phyloP scores from a whole-genome alignment of 164 flowering plant species.

The Santalum album region DNA sequence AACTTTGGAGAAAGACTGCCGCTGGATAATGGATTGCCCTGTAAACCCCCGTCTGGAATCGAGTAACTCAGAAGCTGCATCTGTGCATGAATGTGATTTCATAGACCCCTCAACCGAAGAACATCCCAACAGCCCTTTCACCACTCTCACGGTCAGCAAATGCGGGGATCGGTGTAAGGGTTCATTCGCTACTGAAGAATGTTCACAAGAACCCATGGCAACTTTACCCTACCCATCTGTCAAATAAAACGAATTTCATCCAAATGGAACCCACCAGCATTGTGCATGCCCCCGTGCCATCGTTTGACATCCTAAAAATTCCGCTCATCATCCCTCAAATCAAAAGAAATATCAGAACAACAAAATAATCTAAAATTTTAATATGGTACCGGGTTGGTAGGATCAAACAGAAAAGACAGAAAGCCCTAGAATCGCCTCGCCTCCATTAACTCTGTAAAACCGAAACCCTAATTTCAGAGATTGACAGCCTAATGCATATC shows the following conservation, averaged over 20 bases:
- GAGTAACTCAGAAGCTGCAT: background rate
- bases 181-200: constrained; percentile 7
- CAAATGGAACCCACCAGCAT: background rate
- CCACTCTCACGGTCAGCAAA: constrained; percentile 4
- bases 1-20: constrained; percentile 2
- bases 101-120: constrained; percentile 6
- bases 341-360: too few relatives aligned
- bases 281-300: constrained; percentile 10
- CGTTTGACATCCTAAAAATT: background rate
- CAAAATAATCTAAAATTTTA: background rate
- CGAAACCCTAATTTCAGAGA: constrained; percentile 12
- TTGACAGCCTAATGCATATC: constrained; percentile 10
- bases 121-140: background rate
- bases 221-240: background rate
- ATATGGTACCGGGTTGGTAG: background rate
- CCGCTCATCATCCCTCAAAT: background rate
- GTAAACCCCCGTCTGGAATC: background rate
- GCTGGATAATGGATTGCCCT: constrained; percentile 6
- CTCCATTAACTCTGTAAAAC: constrained; percentile 11
- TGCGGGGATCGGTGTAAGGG: constrained; percentile 2
- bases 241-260: background rate
- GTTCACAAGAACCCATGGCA: constrained; percentile 25
- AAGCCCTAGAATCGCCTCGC: constrained; percentile 10
- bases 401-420: background rate
- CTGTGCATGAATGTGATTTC: constrained; percentile 4